Percentiles rank a stretch among this genome's conserved stretches.
These are phyloP conservation scores for Zychaea mexicana DNA, from an alignment of 371 early-diverging fungal genomes.

Conservation along the genomic window DNA sequence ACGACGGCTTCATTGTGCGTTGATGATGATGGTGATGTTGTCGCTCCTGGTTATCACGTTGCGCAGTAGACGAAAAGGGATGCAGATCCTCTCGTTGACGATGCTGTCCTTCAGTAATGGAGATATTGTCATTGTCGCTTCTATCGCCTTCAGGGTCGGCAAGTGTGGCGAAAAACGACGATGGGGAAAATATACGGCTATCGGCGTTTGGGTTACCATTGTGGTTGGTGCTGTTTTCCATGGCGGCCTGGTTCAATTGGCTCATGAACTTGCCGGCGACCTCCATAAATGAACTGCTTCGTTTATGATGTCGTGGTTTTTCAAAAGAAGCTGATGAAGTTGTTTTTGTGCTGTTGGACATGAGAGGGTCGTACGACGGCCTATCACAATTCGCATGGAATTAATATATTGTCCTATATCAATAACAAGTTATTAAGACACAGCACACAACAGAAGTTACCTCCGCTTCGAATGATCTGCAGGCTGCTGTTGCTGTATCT, in stretches of 20 bases:
- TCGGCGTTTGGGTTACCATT: not conserved
- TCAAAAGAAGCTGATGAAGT: not conserved
- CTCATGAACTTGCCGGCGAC: conserved; percentile 31
- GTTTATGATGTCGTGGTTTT: conserved; percentile 10
- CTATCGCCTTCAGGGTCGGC: conserved; percentile 25
- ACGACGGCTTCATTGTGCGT: not conserved
- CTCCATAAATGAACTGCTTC: conserved; percentile 22
- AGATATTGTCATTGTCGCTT: not conserved
- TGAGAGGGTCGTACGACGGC: conserved; percentile 16
- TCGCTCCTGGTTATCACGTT: not conserved
- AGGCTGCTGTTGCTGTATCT: not conserved
- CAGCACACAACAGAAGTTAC: not conserved
- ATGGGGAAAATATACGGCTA: conserved; percentile 25
- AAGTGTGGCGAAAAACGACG: conserved; percentile 35
- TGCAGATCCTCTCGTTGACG: not conserved
- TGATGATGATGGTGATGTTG: not conserved
- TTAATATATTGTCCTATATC: conserved; percentile 1
- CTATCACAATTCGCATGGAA: not conserved
- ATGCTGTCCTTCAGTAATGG: not conserved
- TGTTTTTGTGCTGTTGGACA: too few relatives aligned
- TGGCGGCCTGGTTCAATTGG: conserved; percentile 20
- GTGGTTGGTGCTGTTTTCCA: conserved; percentile 5
- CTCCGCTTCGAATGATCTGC: not conserved
- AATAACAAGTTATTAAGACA: too few relatives aligned
- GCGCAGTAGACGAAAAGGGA: not conserved